Evolutionary conservation across 2,329 filamentous ascomycete genomes (phyloP).

Genomic region (Cordyceps tenuipes): DNA sequence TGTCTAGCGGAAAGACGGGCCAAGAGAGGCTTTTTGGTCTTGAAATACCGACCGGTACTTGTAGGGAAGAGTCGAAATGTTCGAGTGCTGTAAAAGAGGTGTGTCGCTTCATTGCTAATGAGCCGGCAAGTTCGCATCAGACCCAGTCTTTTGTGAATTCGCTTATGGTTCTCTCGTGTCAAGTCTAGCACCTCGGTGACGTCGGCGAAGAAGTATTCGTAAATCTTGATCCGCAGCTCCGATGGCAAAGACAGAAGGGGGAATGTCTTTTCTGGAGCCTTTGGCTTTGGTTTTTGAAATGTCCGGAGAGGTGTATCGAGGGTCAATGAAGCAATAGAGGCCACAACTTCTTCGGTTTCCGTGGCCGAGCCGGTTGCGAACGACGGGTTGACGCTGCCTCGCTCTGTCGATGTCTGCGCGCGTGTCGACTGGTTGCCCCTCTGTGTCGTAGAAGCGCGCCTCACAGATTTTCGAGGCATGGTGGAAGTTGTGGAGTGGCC

Average conservation of each 20-base stretch:
- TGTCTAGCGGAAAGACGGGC: conserved; percentile 55
- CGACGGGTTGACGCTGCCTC: conserved; percentile 19
- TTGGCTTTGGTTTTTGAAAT: conserved; percentile 23
- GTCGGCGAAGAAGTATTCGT: conserved; percentile 52
- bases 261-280: conserved; percentile 39
- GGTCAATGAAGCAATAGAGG: conserved; percentile 35
- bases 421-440: not conserved
- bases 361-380: conserved; percentile 27
- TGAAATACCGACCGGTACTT: conserved; percentile 56
- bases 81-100: conserved; percentile 56
- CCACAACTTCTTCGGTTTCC: conserved; percentile 33
- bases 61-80: conserved; percentile 60
- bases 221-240: conserved; percentile 63
- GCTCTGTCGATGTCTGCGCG: conserved; percentile 20
- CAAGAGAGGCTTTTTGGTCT: conserved; percentile 64
- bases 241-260: conserved; percentile 59
- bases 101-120: conserved; percentile 54
- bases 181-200: conserved; percentile 53
- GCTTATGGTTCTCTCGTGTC: conserved; percentile 56
- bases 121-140: conserved; percentile 53
- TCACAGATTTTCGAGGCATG: conserved; percentile 19
- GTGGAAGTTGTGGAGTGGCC: conserved; percentile 12
- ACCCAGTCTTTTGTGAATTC: conserved; percentile 49
- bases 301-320: conserved; percentile 30
- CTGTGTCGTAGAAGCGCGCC: conserved; percentile 25